Percentiles rank a stretch among this genome's conserved stretches.
Evolutionary conservation across 345 rosid genomes (phyloP).

Genomic region (Acer negundo): DNA sequence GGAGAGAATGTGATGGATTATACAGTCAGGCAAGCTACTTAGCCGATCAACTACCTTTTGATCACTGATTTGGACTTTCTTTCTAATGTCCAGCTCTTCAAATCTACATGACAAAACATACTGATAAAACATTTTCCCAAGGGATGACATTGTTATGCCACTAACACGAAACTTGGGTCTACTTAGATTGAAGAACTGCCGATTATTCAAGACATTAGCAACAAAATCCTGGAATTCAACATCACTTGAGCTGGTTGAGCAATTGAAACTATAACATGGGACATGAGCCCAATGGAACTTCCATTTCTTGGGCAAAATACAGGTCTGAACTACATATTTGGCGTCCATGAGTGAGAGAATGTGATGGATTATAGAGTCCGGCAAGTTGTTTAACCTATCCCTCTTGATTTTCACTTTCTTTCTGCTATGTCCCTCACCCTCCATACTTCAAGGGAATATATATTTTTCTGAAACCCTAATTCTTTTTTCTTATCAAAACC

Average conservation of each 20-base stretch:
- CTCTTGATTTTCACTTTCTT: not conserved
- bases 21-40: not conserved
- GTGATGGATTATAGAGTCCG: not conserved
- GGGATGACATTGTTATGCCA: not conserved
- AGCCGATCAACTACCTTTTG: not conserved
- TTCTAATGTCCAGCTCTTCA: conserved; percentile 1
- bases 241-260: not conserved
- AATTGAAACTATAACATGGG: not conserved
- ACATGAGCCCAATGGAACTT: not conserved
- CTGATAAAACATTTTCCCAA: not conserved
- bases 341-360: conserved; percentile 4
- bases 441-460: not conserved
- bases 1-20: not conserved
- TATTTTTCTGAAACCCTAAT: too few relatives aligned
- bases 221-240: not conserved
- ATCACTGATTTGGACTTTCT: not conserved
- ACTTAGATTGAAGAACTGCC: not conserved
- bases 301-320: conserved; percentile 3
- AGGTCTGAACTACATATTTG: not conserved
- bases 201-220: not conserved
- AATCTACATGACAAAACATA: not conserved
- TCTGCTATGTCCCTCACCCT: not conserved
- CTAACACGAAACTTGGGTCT: not conserved
- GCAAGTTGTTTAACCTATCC: not conserved
- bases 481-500: too few relatives aligned